Percentiles rank a stretch among this genome's conserved stretches.
Conservation (phyloP, 2,329 filamentous ascomycete species). For the Aureobasidium sp. region DNA sequence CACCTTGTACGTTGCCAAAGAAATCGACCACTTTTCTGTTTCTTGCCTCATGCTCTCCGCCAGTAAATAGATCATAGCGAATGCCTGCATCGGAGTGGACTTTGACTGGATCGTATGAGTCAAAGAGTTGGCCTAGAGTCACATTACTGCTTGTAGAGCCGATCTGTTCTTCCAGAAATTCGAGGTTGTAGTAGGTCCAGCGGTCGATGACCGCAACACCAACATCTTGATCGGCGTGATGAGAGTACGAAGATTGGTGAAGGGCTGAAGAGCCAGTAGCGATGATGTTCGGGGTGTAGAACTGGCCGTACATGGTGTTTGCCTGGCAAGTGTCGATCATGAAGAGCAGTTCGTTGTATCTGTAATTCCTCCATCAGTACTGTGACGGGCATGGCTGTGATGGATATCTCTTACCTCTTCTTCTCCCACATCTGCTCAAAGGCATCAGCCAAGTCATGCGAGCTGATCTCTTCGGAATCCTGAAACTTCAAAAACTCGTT, state of each 20-base stretch:
- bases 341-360: constrained; percentile 92
- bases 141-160: constrained; percentile 79
- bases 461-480: constrained; percentile 93
- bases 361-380: background rate
- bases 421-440: constrained; percentile 99
- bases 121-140: constrained; percentile 88
- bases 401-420: constrained; percentile 54
- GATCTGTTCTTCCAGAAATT: constrained; percentile 89
- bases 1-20: constrained; percentile 96
- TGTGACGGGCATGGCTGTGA: constrained; percentile 18
- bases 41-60: constrained; percentile 69
- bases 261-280: constrained; percentile 94
- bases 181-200: constrained; percentile 97
- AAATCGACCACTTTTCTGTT: constrained; percentile 88
- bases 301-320: constrained; percentile 97
- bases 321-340: constrained; percentile 99
- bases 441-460: constrained; percentile 90
- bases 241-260: constrained; percentile 92
- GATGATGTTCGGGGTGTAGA: constrained; percentile 97
- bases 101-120: constrained; percentile 90
- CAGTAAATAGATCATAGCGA: constrained; percentile 89
- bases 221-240: constrained; percentile 96
- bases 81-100: constrained; percentile 91
- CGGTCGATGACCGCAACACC: constrained; percentile 97
- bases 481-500: constrained; percentile 99